Evolutionary conservation across 179 eudicot genomes (phyloP), one percentile per base, ranked within the genome.

Genomic region (Silene coronaria): DNA sequence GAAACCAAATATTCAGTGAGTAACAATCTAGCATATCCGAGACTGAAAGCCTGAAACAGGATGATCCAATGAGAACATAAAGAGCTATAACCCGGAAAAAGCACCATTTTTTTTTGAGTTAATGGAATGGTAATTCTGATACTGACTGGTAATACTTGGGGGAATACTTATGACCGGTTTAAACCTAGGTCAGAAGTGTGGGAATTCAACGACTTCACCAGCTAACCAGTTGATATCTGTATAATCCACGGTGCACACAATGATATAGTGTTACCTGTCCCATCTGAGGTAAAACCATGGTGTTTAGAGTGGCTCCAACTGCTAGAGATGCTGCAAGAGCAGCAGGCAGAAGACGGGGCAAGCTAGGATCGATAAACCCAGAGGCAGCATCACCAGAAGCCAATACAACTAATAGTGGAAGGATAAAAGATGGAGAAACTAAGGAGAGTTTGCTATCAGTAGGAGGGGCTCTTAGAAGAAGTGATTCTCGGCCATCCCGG

Each of bases 341-440:
- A 81, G 84, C 82, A 46, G 97, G 86, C 76, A 95, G 80, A 62
- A 95, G 80, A 83, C 90, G 96, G 38, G 99, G 99, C 87, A 95
- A 81, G 83, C 85, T 83, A 76, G 99, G 97, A 83, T 95, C 85
- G 45, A 95, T 86, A 28, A 89, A 73, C 75, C 97, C 97, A 71
- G 99, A 89, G 74, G 93, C 99, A 78, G 88, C 93, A 84, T 92
- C 96, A 53, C 99, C 97, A 79, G 93, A 82, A 72, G 92, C 93
- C 80, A 95, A 77, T 66, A 92, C 84, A 76, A 87, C 89, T 70
- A 90, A 82, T 84, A 92, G 83, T 32, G 97, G 97, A 75, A 95
- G 28, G 68, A 91, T 75, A 74, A 91, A 23, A 22, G 91, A 82
- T 53, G 99, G 96, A 67, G 80, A 90, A 61, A 84, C 77, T 74